Evolutionary conservation across 352 stramenopile genomes (phyloP), one percentile per base, ranked within the genome.

Genomic region (Globisporangium orthogonon): DNA sequence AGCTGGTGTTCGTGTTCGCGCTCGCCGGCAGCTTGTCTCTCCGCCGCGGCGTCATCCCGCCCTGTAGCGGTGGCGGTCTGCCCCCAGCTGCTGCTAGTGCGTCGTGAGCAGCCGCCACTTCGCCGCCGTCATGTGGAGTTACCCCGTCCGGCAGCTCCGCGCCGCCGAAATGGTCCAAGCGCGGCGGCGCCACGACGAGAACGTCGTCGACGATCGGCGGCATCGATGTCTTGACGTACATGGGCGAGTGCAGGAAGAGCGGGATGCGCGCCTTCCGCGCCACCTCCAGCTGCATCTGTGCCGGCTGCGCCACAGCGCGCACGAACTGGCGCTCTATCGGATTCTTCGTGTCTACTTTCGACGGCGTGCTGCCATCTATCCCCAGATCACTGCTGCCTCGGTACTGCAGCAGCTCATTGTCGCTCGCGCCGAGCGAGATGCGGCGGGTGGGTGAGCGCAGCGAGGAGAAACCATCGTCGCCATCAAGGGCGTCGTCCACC

Each of bases 271-370:
- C 84, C 58, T 92, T 91, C 7, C 81, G 74, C 9, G 84, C 84
- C 2, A 94, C 81, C 45, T 94, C 82, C 3, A 94, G 70, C 61
- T 94, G 84, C 84, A 94, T 94, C 57, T 94, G 84, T 31, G 84
- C 84, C 0, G 84, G 84, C 23, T 83, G 84, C 29, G 84, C 71
- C 9, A 89, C 76, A 0, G 67, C 66, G 14, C 77, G 74, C 47
- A 88, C 80, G 57, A 91, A 91, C 54, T 86, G 80, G 14, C 80
- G 78, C 54, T 87, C 80, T 35, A 87, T 78, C 13, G 68, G 66
- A 0, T 68, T 78, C 40, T 79, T 86, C 17, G 68, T 68, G 48
- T 86, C 79, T 0, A 66, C 60, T 62, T 90, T 78, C 35, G 68
- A 61, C 2, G 72, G 67, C 13, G 60, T 70, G 18, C 30, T 52